Percentiles rank a stretch among this genome's conserved stretches.
Conservation (phyloP, 2,329 filamentous ascomycete species). For the Trichophaea hybrida region DNA sequence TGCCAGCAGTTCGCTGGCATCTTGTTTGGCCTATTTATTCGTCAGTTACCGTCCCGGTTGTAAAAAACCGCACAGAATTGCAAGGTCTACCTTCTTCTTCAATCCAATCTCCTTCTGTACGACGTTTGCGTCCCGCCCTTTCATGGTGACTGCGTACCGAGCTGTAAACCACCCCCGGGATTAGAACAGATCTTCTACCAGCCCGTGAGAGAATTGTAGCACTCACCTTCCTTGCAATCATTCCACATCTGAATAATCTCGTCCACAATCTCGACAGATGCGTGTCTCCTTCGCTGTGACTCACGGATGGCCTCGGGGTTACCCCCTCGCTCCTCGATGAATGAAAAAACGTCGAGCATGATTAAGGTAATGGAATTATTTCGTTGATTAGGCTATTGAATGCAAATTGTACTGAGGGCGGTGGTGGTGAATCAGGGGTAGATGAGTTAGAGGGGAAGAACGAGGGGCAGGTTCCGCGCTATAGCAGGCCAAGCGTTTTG, state of each 20-base stretch:
- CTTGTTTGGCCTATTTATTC: conserved; percentile 48
- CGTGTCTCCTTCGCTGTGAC: conserved; percentile 70
- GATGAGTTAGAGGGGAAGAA: neutral
- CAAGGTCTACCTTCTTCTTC: conserved; percentile 61
- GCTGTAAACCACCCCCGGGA: conserved; percentile 33
- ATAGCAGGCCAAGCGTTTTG: too few relatives aligned
- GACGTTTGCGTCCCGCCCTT: conserved; percentile 72
- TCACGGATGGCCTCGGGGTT: conserved; percentile 85
- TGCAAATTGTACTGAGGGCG: neutral
- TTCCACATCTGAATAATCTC: conserved; percentile 78
- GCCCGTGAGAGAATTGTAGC: neutral
- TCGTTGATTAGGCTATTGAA: neutral
- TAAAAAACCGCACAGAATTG: neutral
- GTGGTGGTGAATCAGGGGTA: neutral
- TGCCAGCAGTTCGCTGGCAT: conserved; percentile 63
- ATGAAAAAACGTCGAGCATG: conserved; percentile 67
- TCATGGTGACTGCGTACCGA: conserved; percentile 63
- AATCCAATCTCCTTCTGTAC: conserved; percentile 78
- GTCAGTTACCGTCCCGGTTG: neutral
- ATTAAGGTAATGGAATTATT: conserved; percentile 14
- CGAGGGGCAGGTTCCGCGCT: too few relatives aligned
- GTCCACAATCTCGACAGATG: conserved; percentile 71
- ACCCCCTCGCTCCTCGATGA: conserved; percentile 75
- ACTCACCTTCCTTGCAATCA: conserved; percentile 36
- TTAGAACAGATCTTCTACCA: neutral